These are phyloP conservation scores for Fraxinus paxiana DNA, from an alignment of 305 asterid genomes.

Conservation along the genomic window DNA sequence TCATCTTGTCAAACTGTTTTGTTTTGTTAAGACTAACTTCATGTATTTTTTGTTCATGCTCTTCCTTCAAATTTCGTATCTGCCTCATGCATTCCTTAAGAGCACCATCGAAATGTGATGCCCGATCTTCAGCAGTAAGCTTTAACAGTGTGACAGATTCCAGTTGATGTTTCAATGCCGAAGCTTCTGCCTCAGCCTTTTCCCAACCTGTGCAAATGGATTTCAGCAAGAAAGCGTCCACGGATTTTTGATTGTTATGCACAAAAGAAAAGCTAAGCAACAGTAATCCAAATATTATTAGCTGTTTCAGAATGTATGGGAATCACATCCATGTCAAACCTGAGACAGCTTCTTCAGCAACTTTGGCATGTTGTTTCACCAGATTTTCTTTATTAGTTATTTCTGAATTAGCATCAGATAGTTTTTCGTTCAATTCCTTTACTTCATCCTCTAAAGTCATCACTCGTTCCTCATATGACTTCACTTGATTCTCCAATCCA, in stretches of 20 bases:
- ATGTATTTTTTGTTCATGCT: slow-evolving; percentile 66
- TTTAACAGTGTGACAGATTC: slow-evolving; percentile 86
- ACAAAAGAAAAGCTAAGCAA: neutral
- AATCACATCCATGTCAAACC: slow-evolving; percentile 55
- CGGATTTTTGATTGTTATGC: neutral
- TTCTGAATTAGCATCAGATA: slow-evolving; percentile 64
- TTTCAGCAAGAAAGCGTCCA: slow-evolving; percentile 21
- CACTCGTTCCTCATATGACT: slow-evolving; percentile 20
- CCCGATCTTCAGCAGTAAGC: slow-evolving; percentile 89
- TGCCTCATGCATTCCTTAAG: slow-evolving; percentile 93
- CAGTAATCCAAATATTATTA: slow-evolving; percentile 56
- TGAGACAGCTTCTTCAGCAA: slow-evolving; percentile 99
- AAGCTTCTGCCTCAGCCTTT: slow-evolving; percentile 93
- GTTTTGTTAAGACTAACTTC: slow-evolving; percentile 62
- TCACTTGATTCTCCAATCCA: slow-evolving; percentile 89
- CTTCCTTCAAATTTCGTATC: slow-evolving; percentile 84
- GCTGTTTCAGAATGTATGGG: slow-evolving; percentile 96
- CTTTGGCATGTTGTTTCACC: slow-evolving; percentile 93
- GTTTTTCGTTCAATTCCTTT: slow-evolving; percentile 67
- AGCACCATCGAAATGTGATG: slow-evolving; percentile 84
- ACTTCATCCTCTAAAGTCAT: slow-evolving; percentile 61
- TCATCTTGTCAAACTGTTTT: slow-evolving; percentile 72
- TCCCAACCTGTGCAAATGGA: slow-evolving; percentile 78
- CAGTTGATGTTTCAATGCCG: slow-evolving; percentile 69
- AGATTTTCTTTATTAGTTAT: slow-evolving; percentile 73